Base-by-base conservation (phyloP, 805 yeast genomes). In the Candida easanensis region DNA sequence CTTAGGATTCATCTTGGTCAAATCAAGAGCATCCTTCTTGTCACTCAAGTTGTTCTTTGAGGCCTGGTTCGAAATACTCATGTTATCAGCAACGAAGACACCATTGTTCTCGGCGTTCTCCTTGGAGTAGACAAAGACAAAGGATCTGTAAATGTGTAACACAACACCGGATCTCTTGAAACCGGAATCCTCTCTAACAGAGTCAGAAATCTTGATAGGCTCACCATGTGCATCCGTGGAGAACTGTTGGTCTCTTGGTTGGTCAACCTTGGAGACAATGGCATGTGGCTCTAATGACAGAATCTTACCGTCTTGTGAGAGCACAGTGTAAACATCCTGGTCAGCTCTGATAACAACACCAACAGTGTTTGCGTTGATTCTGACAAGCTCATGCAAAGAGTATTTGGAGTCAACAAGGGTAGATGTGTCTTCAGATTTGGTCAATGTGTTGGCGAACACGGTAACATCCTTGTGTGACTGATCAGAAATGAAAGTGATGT, bases 341-440 rank as follows among this genome's bases (percentile, higher is more conserved):
- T 93, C 98, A 8, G 95, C 91, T 52, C 83, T 84, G 46, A 90
- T 82, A 48, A 93, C 80, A 58, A 93, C 86, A 52, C 97, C 99
- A 21, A 89, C 96, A 9, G 79, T 76, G 40, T 84, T 84, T 1
- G 95, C 84, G 64, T 86, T 88, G 49, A 93, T 68, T 62, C 88
- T 91, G 30, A 93, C 96, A 46, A 93, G 73, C 61, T 91, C 97
- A 58, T 88, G 95, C 39, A 93, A 71, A 47, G 87, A 93, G 64
- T 83, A 93, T 56, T 82, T 79, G 49, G 90, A 89, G 23, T 80
- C 71, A 45, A 81, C 77, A 44, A 82, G 76, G n/a, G 85, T 73
- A 2, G 88, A 80, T 10, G 91, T 80, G 63, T 90, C 97, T n/a
- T 93, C 80, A 17, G 97, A 95, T 58, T 86, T 88, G 46, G 89